phyloP scores from a whole-genome alignment of 1,284 basidiomycete species.

The Gomphus bonarii region DNA sequence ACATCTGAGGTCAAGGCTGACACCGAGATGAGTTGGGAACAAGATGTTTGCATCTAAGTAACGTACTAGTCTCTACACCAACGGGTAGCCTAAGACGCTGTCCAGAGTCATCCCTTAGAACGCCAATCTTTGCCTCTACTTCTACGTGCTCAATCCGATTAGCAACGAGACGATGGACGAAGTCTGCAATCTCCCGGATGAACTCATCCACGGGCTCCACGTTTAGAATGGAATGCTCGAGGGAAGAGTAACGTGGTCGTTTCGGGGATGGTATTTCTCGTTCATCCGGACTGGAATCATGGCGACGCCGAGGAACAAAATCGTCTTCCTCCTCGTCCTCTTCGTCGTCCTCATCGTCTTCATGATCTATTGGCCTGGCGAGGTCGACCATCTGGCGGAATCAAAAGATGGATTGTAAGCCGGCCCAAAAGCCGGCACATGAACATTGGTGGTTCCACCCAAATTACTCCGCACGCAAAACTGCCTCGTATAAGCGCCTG shows the following conservation, averaged over 20 bases:
- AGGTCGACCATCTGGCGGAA: too few species aligned
- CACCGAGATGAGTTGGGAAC: slow-evolving; percentile 2
- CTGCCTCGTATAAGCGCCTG: too few species aligned
- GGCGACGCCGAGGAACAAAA: slow-evolving; percentile 6
- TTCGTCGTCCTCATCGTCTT: slow-evolving; percentile 9
- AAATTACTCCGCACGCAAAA: too few species aligned
- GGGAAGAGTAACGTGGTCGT: slow-evolving; percentile 29
- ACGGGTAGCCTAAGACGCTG: slow-evolving; percentile 64
- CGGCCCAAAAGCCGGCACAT: background rate
- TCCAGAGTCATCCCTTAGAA: slow-evolving; percentile 57
- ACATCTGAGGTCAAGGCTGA: slow-evolving; percentile 42
- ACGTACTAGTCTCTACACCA: slow-evolving; percentile 81
- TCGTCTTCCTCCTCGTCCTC: slow-evolving; percentile 7
- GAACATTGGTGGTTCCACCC: too few species aligned
- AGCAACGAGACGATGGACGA: slow-evolving; percentile 54
- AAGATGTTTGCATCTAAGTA: slow-evolving; percentile 8
- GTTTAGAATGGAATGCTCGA: slow-evolving; percentile 84
- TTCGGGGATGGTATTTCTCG: background rate
- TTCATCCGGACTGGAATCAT: background rate
- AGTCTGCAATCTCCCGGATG: slow-evolving; percentile 85
- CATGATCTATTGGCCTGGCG: background rate
- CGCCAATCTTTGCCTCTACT: slow-evolving; percentile 91
- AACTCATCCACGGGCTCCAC: slow-evolving; percentile 94
- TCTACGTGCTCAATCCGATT: slow-evolving; percentile 50
- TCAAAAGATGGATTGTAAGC: too few species aligned